Evolutionary conservation across 352 stramenopile genomes (phyloP).

Genomic region (Phytophthora ohioensis): DNA sequence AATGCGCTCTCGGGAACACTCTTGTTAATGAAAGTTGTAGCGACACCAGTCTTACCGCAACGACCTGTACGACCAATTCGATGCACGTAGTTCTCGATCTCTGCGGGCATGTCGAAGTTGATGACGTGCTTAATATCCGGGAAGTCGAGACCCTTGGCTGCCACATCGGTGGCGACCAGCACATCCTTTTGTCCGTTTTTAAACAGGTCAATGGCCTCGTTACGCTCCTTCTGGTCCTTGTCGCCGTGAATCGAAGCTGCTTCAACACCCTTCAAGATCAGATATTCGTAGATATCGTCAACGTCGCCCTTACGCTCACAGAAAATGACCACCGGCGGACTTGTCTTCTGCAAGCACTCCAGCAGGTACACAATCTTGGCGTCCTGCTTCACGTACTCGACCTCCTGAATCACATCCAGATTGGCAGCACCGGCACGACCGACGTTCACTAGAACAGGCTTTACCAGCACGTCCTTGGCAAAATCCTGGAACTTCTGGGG

Average conservation of each 20-base stretch:
- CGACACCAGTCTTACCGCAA: conserved; percentile 97
- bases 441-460: conserved; percentile 99
- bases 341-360: conserved; percentile 99
- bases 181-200: conserved; percentile 97
- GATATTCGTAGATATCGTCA: conserved; percentile 99
- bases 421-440: conserved; percentile 97
- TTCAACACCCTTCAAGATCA: conserved; percentile 97
- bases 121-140: conserved; percentile 99
- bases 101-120: conserved; percentile 99
- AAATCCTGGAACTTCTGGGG: conserved; percentile 99
- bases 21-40: conserved; percentile 99
- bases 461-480: conserved; percentile 95
- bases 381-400: conserved; percentile 99
- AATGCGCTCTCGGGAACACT: conserved; percentile 94
- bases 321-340: conserved; percentile 98
- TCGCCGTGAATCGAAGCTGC: conserved; percentile 97
- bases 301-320: conserved; percentile 97
- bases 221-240: conserved; percentile 98
- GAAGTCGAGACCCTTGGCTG: conserved; percentile 99
- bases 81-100: conserved; percentile 99
- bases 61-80: conserved; percentile 98
- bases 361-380: conserved; percentile 99
- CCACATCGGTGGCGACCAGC: conserved; percentile 98
- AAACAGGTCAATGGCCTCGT: conserved; percentile 96
- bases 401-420: conserved; percentile 99